Base-by-base conservation (phyloP, 2,329 filamentous ascomycete genomes). In the Diaporthe velutina region DNA sequence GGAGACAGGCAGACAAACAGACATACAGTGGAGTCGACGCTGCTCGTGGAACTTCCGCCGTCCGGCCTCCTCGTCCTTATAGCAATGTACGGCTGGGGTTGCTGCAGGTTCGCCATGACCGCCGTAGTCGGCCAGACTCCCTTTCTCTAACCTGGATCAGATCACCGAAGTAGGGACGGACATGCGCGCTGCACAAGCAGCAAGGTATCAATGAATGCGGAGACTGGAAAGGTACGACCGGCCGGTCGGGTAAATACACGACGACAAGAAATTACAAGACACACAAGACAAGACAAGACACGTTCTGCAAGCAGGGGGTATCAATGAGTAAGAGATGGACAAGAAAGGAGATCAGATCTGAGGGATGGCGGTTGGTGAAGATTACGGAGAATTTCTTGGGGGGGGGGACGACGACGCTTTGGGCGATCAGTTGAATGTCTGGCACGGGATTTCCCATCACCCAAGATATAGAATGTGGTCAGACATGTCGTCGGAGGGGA, bases 21-120 rank as follows among this genome's bases (percentile, higher is more conserved):
- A 87, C 88, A 78, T 84, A 89, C 88, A 78, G 86, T 83, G 75
- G 85, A 86, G 79, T 88, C 87, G 66, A 84, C 83, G 78, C 86
- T 87, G 80, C 85, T 86, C 76, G 86, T 83, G 76, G 86, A 87
- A 79, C 83, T 83, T 40, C 82, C 83, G 77, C 88, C 85, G 71
- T 83, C 83, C 58, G 88, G 85, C 76, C 84, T 82, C 79, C 87
- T 84, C 72, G 88, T 86, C 79, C 86, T 85, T 78, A 90, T 87
- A 57, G 88, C 89, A 73, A 90, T 84, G 79, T 90, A 91, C 22
- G 88, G 85, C 75, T 84, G 83, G 17, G 78, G 77, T 60, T 84
- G 82, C 55, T 54, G 64, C 9, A 60, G 57, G 73, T 86, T 84
- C 73, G 82, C 82, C 86, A 88, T 88, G 79, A 38, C 57, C 30